Base-by-base conservation (phyloP, 352 stramenopile genomes). In the Elongisporangium undulatum region DNA sequence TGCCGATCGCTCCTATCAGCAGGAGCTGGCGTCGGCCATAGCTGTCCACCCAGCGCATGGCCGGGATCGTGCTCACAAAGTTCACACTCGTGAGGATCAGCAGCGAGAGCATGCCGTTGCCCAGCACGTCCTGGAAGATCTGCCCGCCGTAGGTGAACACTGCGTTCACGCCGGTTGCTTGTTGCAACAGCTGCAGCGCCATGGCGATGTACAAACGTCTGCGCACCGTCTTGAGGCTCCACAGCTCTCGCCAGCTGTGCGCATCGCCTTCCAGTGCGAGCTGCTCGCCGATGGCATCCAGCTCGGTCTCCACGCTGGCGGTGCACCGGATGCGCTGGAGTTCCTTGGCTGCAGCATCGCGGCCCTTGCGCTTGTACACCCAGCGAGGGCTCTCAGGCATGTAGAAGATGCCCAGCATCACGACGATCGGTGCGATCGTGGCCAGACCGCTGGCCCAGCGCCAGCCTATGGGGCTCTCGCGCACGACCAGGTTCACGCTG, bases 381-480 rank as follows among this genome's bases (percentile, higher is more conserved):
- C 72, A 89, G 7, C 73, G 72, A 10, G 79, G 77, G 38, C 61
- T 77, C 55, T 87, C 79, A 2, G 75, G 75, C 10, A 89, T 64
- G 15, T 56, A 78, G 53, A 71, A 76, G 52, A 85, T 76, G 21
- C 64, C 65, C 23, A 73, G 45, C 62, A 81, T 68, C 2, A 87
- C 75, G 24, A 83, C 56, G 2, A 78, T 23, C 3, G 74, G 68
- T 3, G 74, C 58, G 0, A 68, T 16, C 51, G 74, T 66, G 15
- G 76, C 60, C 2, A 76, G 61, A 4, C 45, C 59, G 21, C 70
- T 78, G 1, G 68, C 68, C 53, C 71, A 66, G 16, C 69, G 67
- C 71, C 76, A 85, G 19, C 64, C 74, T 16, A 70, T 49, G 4
- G 51, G 20, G 4, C 26, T 5, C 39, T 77, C 12, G 49, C 75